Base-by-base conservation (phyloP, 2,329 filamentous ascomycete genomes). In the Ophioceras dolichostomum region DNA sequence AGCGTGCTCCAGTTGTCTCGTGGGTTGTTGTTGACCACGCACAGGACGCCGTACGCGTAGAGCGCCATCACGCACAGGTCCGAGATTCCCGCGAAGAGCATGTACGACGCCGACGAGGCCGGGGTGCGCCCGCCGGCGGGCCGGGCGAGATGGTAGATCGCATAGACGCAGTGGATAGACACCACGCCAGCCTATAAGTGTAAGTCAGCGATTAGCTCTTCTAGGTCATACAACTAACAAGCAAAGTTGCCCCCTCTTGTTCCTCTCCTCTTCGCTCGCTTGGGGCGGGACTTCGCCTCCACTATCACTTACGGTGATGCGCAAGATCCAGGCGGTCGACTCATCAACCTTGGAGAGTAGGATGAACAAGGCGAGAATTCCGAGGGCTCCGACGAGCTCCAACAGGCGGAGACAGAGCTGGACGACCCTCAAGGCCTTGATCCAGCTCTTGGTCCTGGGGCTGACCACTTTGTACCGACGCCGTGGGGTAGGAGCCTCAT, bases 91-190 rank as follows among this genome's bases (percentile, higher is more conserved):
- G 87, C 76, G 55, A 95, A 96, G 40, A 91, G 61, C 58, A 93
- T 86, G 58, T 96, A 96, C 45, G 85, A 89, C 12, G 85, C 79
- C 14, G 86, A 84, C 17, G 85, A 94, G 4, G 68, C 79, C 0
- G 89, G 79, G 1, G 87, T 77, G 36, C 87, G 76, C 32, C 68
- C 73, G 34, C 75, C 76, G 1, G 83, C 72, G 27, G 79, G 74
- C 22, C 83, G 75, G 12, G 73, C 67, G 28, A 93, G 73, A 55
- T 95, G 87, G 50, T 83, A 91, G 42, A 93, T 70, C 30, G 73
- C 83, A 57, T 96, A 96, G 14, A 77, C 50, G 13, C 74, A 77
- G 53, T 87, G 78, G 4, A 83, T 49, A 33, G 80, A 70, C 36
- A 82, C 80, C 29, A 89, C 67, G n/a, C 75, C 83, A 39, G 85